A percentile compares a stretch with the other conserved stretches of the same genome.
Evolutionary conservation across 139 green algal genomes (phyloP).

Genomic region (Coelastrella sp.): DNA sequence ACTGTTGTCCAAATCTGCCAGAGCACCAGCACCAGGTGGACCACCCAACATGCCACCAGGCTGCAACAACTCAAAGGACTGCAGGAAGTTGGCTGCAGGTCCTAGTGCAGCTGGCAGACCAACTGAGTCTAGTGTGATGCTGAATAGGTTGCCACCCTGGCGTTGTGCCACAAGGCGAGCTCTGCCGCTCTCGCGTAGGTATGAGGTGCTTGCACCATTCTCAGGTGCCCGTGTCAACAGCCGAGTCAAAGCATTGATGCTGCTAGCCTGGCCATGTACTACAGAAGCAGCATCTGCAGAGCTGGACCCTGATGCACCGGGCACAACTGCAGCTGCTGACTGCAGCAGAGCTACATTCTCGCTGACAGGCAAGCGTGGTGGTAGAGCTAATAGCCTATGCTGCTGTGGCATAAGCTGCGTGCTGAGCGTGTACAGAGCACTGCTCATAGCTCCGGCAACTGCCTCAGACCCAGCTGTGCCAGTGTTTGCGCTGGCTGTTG

Average conservation of each 20-base stretch:
- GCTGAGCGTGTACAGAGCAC: constrained; percentile 13
- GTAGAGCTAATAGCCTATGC: constrained; percentile 54
- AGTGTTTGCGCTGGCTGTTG: not conserved
- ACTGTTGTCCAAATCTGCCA: constrained; percentile 28
- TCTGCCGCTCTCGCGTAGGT: not conserved
- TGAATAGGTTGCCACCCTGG: not conserved
- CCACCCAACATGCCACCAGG: not conserved
- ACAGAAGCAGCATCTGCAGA: not conserved
- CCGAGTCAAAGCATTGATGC: not conserved
- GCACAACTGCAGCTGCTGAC: not conserved
- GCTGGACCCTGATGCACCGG: constrained; percentile 1
- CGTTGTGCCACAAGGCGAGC: not conserved
- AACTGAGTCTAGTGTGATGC: not conserved
- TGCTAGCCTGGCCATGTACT: constrained; percentile 10
- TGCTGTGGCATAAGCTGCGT: constrained; percentile 49
- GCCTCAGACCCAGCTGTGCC: not conserved
- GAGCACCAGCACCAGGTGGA: not conserved
- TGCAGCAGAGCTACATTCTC: constrained; percentile 32
- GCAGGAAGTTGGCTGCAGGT: constrained; percentile 2
- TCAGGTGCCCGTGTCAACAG: constrained; percentile 24
- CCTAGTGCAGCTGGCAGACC: not conserved
- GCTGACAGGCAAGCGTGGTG: not conserved
- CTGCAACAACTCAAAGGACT: constrained; percentile 9
- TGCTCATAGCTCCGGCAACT: not conserved
- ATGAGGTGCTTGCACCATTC: not conserved